Evolutionary conservation across 495 filamentous ascomycete genomes (phyloP), one percentile per base, ranked within the genome.

Genomic region (Aspergillus steynii): DNA sequence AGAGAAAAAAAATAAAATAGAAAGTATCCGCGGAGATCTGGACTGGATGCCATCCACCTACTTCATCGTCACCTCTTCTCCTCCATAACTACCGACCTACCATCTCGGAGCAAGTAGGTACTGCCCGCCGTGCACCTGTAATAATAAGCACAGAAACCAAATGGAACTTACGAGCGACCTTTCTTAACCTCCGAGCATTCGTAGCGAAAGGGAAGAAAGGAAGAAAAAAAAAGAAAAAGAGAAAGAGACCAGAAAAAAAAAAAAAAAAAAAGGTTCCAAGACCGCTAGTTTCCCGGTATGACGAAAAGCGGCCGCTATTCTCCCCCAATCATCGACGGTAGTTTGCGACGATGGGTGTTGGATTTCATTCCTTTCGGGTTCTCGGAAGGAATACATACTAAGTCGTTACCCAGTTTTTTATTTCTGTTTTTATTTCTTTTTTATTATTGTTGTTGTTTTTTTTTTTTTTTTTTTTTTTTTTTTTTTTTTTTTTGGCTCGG

Each of bases 281-380:
- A 27, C 53, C 53, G 46, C 34, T 55, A 55, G 37, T 47, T 26
- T 55, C 25, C 53, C 34, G 37, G 37, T 42, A 55, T 55, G 37
- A 55, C 53, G 53, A 47, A 55, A 55, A 45, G 28, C n/a, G 34
- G 34, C 28, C 25, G 53, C 28, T 32, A 26, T 45, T 25, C 12
- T 28, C 34, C 53, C 53, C 53, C 53, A 55, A 55, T 55, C 53
- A 55, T 34, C 20, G 42, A 14, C 32, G 3, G 26, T 14, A 34
- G 9, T 45, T 28, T 14, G 25, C 34, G 37, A 12, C 25, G 25
- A 26, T 34, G 26, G 14, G 42, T 46, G 53, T 55, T 55, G 53
- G 53, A 55, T 46, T 42, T 15, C 37, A 42, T 42, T 42, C 37
- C 37, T 42, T 42, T 42, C 37, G 37, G 37, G 37, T 42, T 42